A percentile compares a stretch with the other conserved stretches of the same genome.
phyloP scores from a whole-genome alignment of 495 filamentous ascomycete species.

The Annulohypoxylon maeteangense region DNA sequence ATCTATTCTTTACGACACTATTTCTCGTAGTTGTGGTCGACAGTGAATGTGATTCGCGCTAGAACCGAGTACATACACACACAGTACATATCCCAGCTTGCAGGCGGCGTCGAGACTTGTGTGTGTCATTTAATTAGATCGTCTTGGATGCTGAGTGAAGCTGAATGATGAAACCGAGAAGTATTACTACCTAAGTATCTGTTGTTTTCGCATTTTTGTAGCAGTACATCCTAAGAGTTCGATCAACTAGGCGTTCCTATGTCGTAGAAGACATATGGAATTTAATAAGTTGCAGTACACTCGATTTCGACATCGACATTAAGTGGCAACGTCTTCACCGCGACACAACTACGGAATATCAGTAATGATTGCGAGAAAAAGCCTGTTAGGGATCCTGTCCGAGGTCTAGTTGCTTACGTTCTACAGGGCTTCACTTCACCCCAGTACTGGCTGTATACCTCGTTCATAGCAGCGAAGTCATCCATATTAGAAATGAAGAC shows the following conservation, averaged over 20 bases:
- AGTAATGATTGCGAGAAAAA: slow-evolving; percentile 46
- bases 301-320: slow-evolving; percentile 83
- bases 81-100: not conserved
- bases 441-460: slow-evolving; percentile 79
- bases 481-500: slow-evolving; percentile 77
- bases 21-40: not conserved
- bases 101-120: not conserved
- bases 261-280: slow-evolving; percentile 26
- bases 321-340: slow-evolving; percentile 79
- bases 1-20: not conserved
- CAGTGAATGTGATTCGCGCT: not conserved
- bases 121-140: not conserved
- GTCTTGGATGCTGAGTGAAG: not conserved
- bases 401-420: slow-evolving; percentile 31
- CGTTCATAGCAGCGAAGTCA: slow-evolving; percentile 79
- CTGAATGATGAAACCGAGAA: not conserved
- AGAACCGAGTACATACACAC: not conserved
- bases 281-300: slow-evolving; percentile 58
- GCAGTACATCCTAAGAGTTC: not conserved
- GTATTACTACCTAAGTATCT: not conserved
- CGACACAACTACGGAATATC: slow-evolving; percentile 71
- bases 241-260: not conserved
- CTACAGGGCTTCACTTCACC: slow-evolving; percentile 71
- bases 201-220: not conserved
- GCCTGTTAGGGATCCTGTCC: not conserved